phyloP scores from a whole-genome alignment of 768 basidiomycete species.

The Pholiota microspora region DNA sequence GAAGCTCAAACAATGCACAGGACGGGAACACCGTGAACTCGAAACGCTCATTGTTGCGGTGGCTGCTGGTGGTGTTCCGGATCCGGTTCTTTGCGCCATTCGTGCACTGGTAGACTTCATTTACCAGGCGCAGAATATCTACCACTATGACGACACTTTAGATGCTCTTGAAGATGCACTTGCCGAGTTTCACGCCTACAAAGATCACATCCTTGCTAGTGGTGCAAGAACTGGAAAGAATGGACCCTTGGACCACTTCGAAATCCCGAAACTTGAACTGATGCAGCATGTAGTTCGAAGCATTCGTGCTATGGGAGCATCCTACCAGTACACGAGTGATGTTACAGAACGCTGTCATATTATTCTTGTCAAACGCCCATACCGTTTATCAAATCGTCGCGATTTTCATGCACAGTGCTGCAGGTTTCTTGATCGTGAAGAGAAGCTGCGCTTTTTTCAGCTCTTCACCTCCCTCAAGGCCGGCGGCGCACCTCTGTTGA shows the following conservation, averaged over 20 bases:
- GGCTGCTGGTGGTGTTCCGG: neutral
- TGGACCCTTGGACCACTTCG: conserved; percentile 26
- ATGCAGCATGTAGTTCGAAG: conserved; percentile 25
- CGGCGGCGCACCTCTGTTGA: neutral
- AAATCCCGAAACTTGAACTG: conserved; percentile 38
- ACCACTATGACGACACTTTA: neutral
- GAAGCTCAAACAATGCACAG: neutral
- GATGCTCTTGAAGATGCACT: neutral
- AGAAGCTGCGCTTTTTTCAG: neutral
- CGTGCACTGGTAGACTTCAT: neutral
- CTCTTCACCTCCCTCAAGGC: neutral
- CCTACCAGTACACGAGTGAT: conserved; percentile 22
- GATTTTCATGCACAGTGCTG: neutral
- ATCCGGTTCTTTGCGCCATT: neutral
- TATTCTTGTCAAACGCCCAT: neutral
- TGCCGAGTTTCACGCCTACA: neutral
- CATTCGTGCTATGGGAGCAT: conserved; percentile 23
- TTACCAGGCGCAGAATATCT: neutral
- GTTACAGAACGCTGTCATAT: neutral
- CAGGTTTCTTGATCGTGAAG: neutral
- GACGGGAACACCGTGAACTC: neutral
- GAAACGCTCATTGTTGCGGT: neutral
- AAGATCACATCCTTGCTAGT: neutral
- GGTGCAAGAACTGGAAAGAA: conserved; percentile 22
- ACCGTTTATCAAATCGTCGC: neutral